phyloP scores from a whole-genome alignment of 148 eudicot species.

The Euryodendron excelsum region DNA sequence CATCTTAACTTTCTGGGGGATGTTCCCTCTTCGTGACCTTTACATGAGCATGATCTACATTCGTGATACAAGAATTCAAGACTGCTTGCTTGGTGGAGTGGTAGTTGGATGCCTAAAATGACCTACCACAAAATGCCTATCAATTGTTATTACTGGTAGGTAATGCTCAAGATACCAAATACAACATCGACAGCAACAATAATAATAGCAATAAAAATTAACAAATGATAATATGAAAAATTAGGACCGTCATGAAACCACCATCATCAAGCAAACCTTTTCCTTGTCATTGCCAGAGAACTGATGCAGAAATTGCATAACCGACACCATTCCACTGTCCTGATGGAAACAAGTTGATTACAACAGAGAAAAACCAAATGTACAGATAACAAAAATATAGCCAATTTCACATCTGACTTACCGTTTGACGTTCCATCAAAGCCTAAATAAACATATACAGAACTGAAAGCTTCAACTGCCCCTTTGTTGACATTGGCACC shows the following conservation, averaged over 20 bases:
- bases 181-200: neutral
- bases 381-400: no score
- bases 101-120: conserved; percentile 2
- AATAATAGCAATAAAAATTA: neutral
- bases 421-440: neutral
- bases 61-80: neutral
- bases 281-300: neutral
- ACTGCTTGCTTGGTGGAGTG: conserved; percentile 10
- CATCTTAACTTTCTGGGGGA: no score
- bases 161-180: neutral
- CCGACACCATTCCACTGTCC: neutral
- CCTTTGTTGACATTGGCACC: neutral
- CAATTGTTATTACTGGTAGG: conserved; percentile 2
- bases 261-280: neutral
- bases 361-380: neutral
- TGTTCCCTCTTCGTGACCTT: neutral
- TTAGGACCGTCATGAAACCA: neutral
- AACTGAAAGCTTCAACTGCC: neutral
- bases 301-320: neutral
- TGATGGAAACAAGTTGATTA: neutral
- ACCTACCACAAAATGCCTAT: neutral
- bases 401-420: neutral
- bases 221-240: neutral
- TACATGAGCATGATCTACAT: neutral
- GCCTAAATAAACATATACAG: neutral